Conservation (phyloP, 176 grass and related monocot genomes). For the Bolboschoenus planiculmis region DNA sequence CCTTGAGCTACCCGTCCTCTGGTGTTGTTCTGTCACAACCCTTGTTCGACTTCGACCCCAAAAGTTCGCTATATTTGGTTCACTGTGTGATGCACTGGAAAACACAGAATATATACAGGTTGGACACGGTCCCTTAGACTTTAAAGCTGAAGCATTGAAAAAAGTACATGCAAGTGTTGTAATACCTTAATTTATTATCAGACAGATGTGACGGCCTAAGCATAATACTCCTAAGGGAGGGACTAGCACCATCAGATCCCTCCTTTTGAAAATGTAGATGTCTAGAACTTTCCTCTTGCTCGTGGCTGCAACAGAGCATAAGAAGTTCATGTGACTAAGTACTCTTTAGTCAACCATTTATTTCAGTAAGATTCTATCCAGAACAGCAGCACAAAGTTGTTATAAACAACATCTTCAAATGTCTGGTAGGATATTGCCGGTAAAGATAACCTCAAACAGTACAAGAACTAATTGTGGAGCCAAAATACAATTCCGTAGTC, state of each 20-base stretch:
- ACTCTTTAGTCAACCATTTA: background rate
- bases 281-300: slow-evolving; percentile 66
- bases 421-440: background rate
- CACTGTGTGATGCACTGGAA: slow-evolving; percentile 72
- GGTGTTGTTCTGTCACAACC: slow-evolving; percentile 64
- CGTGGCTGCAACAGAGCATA: slow-evolving; percentile 44
- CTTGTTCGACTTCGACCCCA: slow-evolving; percentile 49
- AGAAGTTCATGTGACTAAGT: background rate
- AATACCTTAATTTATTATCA: slow-evolving; percentile 70
- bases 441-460: background rate
- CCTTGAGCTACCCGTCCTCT: slow-evolving; percentile 93
- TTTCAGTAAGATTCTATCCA: slow-evolving; percentile 3
- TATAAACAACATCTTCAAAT: background rate
- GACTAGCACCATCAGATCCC: slow-evolving; percentile 25
- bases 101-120: slow-evolving; percentile 12
- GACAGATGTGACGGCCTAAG: slow-evolving; percentile 52
- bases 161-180: slow-evolving; percentile 9
- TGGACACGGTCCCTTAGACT: slow-evolving; percentile 7
- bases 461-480: background rate
- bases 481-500: background rate
- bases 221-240: slow-evolving; percentile 71
- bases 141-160: slow-evolving; percentile 8
- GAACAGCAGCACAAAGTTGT: background rate
- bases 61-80: slow-evolving; percentile 85
- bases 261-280: slow-evolving; percentile 41